phyloP scores from a whole-genome alignment of 1,139 yeast species.

The Meyerozyma carpophila region DNA sequence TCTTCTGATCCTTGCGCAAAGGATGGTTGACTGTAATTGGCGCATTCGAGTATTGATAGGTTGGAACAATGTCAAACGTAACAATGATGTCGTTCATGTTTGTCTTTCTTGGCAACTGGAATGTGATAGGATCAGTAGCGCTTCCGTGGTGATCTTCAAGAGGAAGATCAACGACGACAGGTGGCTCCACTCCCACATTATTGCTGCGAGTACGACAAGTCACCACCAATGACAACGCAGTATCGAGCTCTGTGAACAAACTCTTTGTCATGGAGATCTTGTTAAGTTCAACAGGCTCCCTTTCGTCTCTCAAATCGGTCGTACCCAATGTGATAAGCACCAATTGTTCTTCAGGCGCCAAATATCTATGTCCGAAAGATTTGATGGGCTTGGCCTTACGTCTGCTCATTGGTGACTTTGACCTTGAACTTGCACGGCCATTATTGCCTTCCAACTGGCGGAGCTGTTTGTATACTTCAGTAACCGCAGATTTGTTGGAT shows the following conservation, averaged over 20 bases:
- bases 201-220: constrained; percentile 45
- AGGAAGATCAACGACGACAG: constrained; percentile 74
- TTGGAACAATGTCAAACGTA: constrained; percentile 88
- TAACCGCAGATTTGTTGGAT: constrained; percentile 26
- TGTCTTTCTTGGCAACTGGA: constrained; percentile 50
- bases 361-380: constrained; percentile 81
- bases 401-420: constrained; percentile 24
- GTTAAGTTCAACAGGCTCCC: constrained; percentile 64
- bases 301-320: constrained; percentile 62
- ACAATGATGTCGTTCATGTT: constrained; percentile 54
- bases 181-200: constrained; percentile 50
- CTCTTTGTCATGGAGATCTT: constrained; percentile 70
- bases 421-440: constrained; percentile 10
- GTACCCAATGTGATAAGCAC: constrained; percentile 81
- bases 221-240: constrained; percentile 76
- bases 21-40: constrained; percentile 2
- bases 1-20: constrained; percentile 28
- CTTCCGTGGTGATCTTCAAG: constrained; percentile 72
- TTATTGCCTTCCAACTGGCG: constrained; percentile 15
- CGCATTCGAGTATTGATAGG: constrained; percentile 48
- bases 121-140: constrained; percentile 78
- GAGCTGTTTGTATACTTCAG: constrained; percentile 37
- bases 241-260: constrained; percentile 78
- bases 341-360: constrained; percentile 59
- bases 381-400: constrained; percentile 50